Conservation (phyloP, 306 rosid species). For the Crataegus laevigata region DNA sequence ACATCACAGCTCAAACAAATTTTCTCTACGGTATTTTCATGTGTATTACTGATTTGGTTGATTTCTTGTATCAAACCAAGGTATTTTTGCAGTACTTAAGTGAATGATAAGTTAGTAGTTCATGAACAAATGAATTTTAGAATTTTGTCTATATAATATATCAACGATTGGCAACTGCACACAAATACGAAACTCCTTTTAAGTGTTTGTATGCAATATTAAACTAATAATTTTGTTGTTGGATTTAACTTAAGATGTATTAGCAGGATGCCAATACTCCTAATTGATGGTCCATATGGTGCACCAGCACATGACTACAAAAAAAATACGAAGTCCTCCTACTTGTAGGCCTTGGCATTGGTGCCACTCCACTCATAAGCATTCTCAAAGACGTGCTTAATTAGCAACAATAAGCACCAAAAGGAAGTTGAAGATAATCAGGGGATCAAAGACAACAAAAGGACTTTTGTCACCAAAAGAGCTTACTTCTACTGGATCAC, state of each 20-base stretch:
- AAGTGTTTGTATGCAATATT: neutral
- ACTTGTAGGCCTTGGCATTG: slow-evolving; percentile 79
- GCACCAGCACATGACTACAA: slow-evolving; percentile 96
- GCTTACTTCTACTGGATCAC: slow-evolving; percentile 95
- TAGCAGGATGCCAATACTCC: slow-evolving; percentile 64
- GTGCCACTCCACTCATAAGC: slow-evolving; percentile 82
- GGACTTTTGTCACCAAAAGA: slow-evolving; percentile 56
- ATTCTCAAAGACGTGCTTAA: slow-evolving; percentile 72
- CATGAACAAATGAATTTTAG: too few relatives aligned
- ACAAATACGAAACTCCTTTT: neutral
- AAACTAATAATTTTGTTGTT: neutral
- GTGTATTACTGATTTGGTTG: neutral
- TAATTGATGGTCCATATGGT: slow-evolving; percentile 83
- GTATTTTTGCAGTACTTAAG: slow-evolving; percentile 11
- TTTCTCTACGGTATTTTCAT: slow-evolving; percentile 57
- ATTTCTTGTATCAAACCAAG: slow-evolving; percentile 31
- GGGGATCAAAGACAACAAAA: slow-evolving; percentile 24
- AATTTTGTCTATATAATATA: too few relatives aligned
- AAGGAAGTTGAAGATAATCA: slow-evolving; percentile 40
- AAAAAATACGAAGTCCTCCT: slow-evolving; percentile 71
- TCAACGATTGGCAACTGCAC: neutral
- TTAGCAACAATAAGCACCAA: slow-evolving; percentile 65
- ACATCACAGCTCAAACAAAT: slow-evolving; percentile 60
- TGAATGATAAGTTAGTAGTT: neutral
- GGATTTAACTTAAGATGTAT: neutral